Base-by-base conservation (phyloP, 169 alveolate genomes). In the Cryptosporidium sp. region DNA sequence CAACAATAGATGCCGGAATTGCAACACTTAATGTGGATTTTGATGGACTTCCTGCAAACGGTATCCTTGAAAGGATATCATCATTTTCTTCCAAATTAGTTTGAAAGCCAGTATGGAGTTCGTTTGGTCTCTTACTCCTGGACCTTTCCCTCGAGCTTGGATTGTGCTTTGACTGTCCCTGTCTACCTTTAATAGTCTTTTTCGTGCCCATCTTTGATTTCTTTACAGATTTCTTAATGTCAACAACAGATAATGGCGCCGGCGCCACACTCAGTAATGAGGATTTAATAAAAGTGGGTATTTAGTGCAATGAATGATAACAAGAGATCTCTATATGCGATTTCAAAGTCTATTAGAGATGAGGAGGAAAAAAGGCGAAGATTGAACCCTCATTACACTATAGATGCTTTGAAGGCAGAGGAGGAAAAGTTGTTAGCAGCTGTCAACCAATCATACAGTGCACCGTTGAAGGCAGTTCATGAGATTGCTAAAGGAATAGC, bases 1-100 rank as follows among this genome's bases (percentile, higher is more conserved):
- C 93, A 12, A 93, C 92, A 26, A 95, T 92, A 26, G 97, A 95
- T 8, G 94, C 95, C 9, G 97, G 97, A n/a, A 95, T 69, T 41
- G 95, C 96, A 45, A 95, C 94, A 3, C 96, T 93, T 62, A 94
- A 33, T 7, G 97, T 95, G 37, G 85, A 71, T 68, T 87, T 91
- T 18, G 92, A 73, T 18, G 95, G 95, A 45, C 74, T 93, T 48
- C 95, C 95, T 21, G 58, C 74, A 84, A 93, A 93, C 0, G 95
- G 95, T 2, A 93, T 92, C 61, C 86, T 92, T 12, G 68, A 61
- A 12, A 80, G 67, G 23, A 80, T 65, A 48, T 62, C 48, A 16
- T 39, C 87, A 21, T n/a, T 29, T 21, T n/a, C 48, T 23, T 55
- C 52, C 1, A n/a, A 50, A 31, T 0, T 71, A 21, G 41, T 14